These are phyloP conservation scores for Crithidia mellificae DNA, from an alignment of 208 protist genomes.

Conservation along the genomic window DNA sequence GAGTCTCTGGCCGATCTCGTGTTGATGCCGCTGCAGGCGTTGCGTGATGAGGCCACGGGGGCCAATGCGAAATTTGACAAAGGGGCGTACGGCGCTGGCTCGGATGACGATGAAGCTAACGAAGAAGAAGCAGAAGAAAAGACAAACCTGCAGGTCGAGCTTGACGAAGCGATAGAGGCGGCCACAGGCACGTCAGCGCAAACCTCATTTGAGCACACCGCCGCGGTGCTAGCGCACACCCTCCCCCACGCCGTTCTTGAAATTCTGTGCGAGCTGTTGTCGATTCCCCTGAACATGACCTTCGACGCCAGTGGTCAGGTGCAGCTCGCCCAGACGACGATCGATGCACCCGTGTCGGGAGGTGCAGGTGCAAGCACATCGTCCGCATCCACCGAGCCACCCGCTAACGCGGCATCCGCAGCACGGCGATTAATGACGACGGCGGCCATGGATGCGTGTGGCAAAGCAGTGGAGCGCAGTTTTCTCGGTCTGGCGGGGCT, in stretches of 20 bases:
- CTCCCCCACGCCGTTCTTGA: constrained; percentile 60
- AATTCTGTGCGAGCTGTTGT: constrained; percentile 56
- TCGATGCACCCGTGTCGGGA: too few relatives aligned
- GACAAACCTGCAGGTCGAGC: not conserved
- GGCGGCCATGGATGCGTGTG: constrained; percentile 4
- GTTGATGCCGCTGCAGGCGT: constrained; percentile 50
- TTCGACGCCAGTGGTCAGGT: not conserved
- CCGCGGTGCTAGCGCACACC: constrained; percentile 48
- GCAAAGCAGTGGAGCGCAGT: constrained; percentile 26
- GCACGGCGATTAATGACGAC: too few relatives aligned
- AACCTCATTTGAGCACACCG: not conserved
- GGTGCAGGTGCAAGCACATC: not conserved
- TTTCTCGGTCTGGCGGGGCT: constrained; percentile 75
- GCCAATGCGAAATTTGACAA: too few relatives aligned
- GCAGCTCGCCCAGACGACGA: too few relatives aligned
- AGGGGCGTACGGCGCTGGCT: too few relatives aligned
- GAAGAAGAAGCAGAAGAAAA: not conserved
- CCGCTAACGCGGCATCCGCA: too few relatives aligned
- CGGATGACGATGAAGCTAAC: not conserved
- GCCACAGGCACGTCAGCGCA: not conserved
- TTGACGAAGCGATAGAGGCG: too few relatives aligned
- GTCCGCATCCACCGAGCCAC: not conserved
- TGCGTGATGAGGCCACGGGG: constrained; percentile 13
- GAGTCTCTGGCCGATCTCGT: constrained; percentile 71
- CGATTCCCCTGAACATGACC: constrained; percentile 22